A percentile compares a stretch with the other conserved stretches of the same genome.
Evolutionary conservation across 2,329 filamentous ascomycete species (phyloP).

Genomic region (Fusarium longipes): DNA sequence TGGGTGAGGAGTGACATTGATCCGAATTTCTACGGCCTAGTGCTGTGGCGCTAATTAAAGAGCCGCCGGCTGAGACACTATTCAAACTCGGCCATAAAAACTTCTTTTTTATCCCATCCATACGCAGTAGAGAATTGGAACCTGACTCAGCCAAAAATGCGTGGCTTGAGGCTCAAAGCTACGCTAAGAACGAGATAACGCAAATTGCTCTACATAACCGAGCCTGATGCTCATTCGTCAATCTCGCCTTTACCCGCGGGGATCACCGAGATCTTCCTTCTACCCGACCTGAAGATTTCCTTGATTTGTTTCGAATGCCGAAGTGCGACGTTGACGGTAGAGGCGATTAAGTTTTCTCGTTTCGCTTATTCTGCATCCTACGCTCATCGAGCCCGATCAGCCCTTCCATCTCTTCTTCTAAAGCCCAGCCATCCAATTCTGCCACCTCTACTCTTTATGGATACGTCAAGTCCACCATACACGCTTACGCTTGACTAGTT

Average conservation of each 20-base stretch:
- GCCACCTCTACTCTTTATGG: neutral
- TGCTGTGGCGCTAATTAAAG: neutral
- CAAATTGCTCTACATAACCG: conserved; percentile 11
- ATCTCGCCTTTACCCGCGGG: conserved; percentile 6
- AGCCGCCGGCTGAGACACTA: neutral
- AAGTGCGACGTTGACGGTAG: neutral
- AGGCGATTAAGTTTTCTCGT: neutral
- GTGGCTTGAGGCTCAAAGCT: conserved; percentile 24
- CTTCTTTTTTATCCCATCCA: neutral
- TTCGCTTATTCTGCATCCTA: neutral
- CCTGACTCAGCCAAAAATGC: conserved; percentile 1
- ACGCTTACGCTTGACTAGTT: neutral
- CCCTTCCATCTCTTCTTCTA: neutral
- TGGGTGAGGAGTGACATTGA: neutral
- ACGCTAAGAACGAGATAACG: conserved; percentile 15
- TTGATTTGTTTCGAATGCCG: neutral
- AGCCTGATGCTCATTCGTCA: conserved; percentile 5
- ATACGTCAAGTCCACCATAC: neutral
- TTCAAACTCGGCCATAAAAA: neutral
- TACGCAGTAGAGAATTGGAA: neutral
- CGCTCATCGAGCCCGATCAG: no score
- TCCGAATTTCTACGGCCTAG: conserved; percentile 6
- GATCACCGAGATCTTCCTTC: conserved; percentile 25
- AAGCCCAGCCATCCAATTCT: neutral
- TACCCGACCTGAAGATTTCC: neutral